Conservation (phyloP, 805 yeast species). For the Wickerhamomyces bovis region DNA sequence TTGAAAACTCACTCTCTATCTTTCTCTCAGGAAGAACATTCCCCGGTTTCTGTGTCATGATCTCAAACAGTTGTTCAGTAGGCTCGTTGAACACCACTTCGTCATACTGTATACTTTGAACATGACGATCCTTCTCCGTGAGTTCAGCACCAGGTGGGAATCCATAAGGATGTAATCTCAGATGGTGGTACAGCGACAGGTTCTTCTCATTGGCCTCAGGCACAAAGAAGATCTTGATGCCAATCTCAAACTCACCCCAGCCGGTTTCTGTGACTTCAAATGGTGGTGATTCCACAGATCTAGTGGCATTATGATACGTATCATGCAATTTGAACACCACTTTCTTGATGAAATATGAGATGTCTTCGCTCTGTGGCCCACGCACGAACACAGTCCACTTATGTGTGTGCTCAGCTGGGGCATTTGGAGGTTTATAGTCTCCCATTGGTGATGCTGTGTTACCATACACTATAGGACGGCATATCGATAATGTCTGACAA, state of each 20-base stretch:
- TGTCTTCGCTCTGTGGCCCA: conserved; percentile 75
- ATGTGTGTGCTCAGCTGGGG: conserved; percentile 91
- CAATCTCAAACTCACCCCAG: conserved; percentile 98
- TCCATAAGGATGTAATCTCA: conserved; percentile 86
- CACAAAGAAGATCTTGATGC: conserved; percentile 78
- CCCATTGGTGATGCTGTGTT: conserved; percentile 69
- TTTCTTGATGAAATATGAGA: conserved; percentile 75
- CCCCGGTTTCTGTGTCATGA: conserved; percentile 63
- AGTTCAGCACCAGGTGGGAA: conserved; percentile 26
- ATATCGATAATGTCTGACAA: conserved; percentile 50
- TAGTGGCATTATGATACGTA: conserved; percentile 81
- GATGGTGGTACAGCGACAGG: conserved; percentile 77
- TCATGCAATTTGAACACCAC: conserved; percentile 95
- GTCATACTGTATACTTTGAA: conserved; percentile 67
- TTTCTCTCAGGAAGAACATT: conserved; percentile 41
- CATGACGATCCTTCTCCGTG: conserved; percentile 31
- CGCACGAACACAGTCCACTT: conserved; percentile 89
- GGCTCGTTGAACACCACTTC: conserved; percentile 95
- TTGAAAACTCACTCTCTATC: conserved; percentile 34
- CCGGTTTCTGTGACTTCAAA: conserved; percentile 96
- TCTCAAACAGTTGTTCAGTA: conserved; percentile 79
- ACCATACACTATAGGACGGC: conserved; percentile 79
- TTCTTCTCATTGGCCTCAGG: conserved; percentile 87
- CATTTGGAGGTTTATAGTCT: conserved; percentile 45
- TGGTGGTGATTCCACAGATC: conserved; percentile 86